Percentiles rank a stretch among this genome's conserved stretches.
phyloP scores from a whole-genome alignment of 1,284 basidiomycete genomes.

The Heliocybe sulcata region DNA sequence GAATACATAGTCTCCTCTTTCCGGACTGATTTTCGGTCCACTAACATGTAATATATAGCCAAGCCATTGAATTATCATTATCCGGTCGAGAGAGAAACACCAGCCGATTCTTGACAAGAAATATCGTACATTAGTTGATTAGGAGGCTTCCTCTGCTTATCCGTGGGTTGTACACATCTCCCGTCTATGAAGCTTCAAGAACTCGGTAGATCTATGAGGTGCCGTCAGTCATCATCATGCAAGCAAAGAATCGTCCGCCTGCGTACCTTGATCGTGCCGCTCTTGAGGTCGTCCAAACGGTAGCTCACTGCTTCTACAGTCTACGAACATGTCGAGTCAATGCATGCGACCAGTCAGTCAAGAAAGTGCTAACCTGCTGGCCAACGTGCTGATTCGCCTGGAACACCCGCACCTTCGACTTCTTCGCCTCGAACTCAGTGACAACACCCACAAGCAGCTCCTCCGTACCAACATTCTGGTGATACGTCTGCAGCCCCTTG shows the following conservation, averaged over 20 bases:
- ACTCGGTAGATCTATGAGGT: slow-evolving; percentile 41
- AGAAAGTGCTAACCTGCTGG: slow-evolving; percentile 45
- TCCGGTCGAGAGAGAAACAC: background rate
- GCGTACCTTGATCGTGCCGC: slow-evolving; percentile 69
- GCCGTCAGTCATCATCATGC: background rate
- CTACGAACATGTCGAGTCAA: slow-evolving; percentile 25
- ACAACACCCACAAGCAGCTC: slow-evolving; percentile 71
- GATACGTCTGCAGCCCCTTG: slow-evolving; percentile 74
- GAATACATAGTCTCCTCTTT: background rate
- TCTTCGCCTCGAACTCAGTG: slow-evolving; percentile 78
- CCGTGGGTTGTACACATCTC: background rate
- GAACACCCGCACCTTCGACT: slow-evolving; percentile 76
- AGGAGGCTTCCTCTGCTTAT: background rate
- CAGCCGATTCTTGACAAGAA: background rate
- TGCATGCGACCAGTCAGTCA: slow-evolving; percentile 10
- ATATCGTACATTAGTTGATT: background rate
- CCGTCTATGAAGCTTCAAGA: slow-evolving; percentile 30
- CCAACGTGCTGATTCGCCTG: slow-evolving; percentile 79
- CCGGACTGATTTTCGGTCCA: background rate
- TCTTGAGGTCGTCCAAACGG: slow-evolving; percentile 84
- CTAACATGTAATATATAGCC: background rate
- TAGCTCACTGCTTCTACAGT: slow-evolving; percentile 79
- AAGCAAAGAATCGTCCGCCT: background rate
- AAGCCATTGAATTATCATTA: background rate
- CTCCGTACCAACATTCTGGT: slow-evolving; percentile 48